These are phyloP conservation scores for Lasiodiplodia sp. DNA, from an alignment of 2,329 filamentous ascomycete genomes.

Conservation along the genomic window DNA sequence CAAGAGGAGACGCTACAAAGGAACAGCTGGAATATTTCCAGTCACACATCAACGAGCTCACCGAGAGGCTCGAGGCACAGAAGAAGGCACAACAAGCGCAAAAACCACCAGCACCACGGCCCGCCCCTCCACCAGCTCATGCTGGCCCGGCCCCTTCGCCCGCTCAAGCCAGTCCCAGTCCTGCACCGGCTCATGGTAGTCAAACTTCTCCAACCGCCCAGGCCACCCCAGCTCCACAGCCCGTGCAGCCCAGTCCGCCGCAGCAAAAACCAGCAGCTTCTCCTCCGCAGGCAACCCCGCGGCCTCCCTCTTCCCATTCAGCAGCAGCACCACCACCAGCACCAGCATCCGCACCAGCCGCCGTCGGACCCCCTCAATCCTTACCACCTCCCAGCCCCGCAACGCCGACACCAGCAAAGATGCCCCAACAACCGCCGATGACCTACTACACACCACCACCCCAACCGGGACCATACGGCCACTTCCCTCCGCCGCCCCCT, in stretches of 20 bases:
- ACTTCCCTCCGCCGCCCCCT: constrained; percentile 25
- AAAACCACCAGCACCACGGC: background rate
- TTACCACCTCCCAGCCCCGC: background rate
- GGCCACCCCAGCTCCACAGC: background rate
- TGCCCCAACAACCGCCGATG: constrained; percentile 30
- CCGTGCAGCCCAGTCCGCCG: background rate
- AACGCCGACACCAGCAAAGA: constrained; percentile 7
- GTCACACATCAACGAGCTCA: constrained; percentile 80
- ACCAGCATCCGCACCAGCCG: constrained; percentile 13
- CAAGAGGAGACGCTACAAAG: constrained; percentile 74
- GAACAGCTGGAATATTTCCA: constrained; percentile 80
- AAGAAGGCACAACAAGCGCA: constrained; percentile 37
- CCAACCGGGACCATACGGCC: constrained; percentile 16
- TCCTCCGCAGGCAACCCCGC: background rate
- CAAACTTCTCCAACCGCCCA: background rate
- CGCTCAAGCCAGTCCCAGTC: background rate
- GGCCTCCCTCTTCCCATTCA: background rate
- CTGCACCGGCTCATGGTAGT: background rate
- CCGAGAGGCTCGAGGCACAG: constrained; percentile 55
- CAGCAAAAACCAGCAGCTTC: background rate
- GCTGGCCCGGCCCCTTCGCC: background rate
- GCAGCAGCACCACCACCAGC: background rate
- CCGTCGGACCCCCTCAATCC: background rate
- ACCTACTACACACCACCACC: constrained; percentile 27
- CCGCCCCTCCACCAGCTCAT: background rate